Conservation (phyloP, 225 moss, liverwort and hornwort species). For the Takakia lepidozioides region DNA sequence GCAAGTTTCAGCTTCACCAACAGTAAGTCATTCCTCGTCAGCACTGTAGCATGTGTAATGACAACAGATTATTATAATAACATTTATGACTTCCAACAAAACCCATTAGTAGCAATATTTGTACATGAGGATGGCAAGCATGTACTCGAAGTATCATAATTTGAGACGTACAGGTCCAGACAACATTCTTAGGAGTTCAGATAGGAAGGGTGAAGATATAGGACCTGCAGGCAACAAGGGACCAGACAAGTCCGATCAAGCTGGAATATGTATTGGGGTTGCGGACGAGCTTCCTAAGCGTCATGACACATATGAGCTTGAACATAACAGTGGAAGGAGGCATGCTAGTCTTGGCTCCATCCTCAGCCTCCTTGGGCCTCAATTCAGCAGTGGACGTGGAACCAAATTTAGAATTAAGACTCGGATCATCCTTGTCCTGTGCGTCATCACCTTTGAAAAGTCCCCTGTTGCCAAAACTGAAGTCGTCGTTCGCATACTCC, state of each 20-base stretch:
- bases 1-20: too few species aligned
- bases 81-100: too few species aligned
- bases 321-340: slow-evolving; percentile 84
- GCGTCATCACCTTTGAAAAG: slow-evolving; percentile 72
- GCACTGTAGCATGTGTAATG: too few species aligned
- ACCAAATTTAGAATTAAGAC: slow-evolving; percentile 76
- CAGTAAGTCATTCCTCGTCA: too few species aligned
- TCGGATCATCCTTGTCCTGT: slow-evolving; percentile 67
- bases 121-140: too few species aligned
- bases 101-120: too few species aligned
- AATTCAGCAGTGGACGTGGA: slow-evolving; percentile 81
- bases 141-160: too few species aligned
- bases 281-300: slow-evolving; percentile 80
- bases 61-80: too few species aligned
- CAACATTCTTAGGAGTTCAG: too few species aligned
- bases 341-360: slow-evolving; percentile 46
- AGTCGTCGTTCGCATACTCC: slow-evolving; percentile 78
- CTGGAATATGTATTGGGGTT: slow-evolving; percentile 96
- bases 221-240: slow-evolving; percentile 85
- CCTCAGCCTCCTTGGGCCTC: slow-evolving; percentile 76
- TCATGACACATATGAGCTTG: slow-evolving; percentile 82
- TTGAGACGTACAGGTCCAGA: too few species aligned
- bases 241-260: slow-evolving; percentile 78
- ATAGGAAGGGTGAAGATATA: too few species aligned
- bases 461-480: slow-evolving; percentile 90